These are phyloP conservation scores for Marasmius tenuissimus DNA, from an alignment of 1,284 basidiomycete species.

Conservation along the genomic window DNA sequence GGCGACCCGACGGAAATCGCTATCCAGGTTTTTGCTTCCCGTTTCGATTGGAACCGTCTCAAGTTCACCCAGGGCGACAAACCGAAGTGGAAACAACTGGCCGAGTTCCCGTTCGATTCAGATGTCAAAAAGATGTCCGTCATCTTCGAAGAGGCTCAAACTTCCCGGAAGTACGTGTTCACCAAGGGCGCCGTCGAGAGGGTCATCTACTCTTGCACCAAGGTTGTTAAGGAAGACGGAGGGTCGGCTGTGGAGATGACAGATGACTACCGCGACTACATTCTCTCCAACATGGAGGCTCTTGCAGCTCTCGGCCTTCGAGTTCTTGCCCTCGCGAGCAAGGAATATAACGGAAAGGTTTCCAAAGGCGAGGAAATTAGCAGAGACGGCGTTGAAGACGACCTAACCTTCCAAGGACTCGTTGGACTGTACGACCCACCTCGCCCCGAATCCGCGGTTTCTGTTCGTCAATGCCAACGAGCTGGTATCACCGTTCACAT, in stretches of 20 bases:
- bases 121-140: conserved; percentile 62
- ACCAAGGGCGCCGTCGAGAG: conserved; percentile 68
- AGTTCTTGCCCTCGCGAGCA: conserved; percentile 34
- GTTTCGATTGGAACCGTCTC: conserved; percentile 34
- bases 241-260: background rate
- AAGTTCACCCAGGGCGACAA: conserved; percentile 11
- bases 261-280: conserved; percentile 35
- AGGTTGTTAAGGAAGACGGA: conserved; percentile 13
- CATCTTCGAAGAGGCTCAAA: conserved; percentile 21
- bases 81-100: conserved; percentile 13
- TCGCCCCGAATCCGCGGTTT: conserved; percentile 59
- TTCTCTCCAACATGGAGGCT: conserved; percentile 49
- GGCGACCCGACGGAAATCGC: conserved; percentile 73
- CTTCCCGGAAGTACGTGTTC: conserved; percentile 30
- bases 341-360: conserved; percentile 10
- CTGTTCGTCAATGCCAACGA: conserved; percentile 60
- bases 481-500: conserved; percentile 73
- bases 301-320: conserved; percentile 60
- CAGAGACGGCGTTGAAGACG: conserved; percentile 52
- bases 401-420: conserved; percentile 60
- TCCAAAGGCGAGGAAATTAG: background rate
- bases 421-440: conserved; percentile 73
- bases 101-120: conserved; percentile 60
- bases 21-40: conserved; percentile 63
- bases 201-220: conserved; percentile 49